These are phyloP conservation scores for Ochetophila trinervis DNA, from an alignment of 306 rosid genomes.

Conservation along the genomic window DNA sequence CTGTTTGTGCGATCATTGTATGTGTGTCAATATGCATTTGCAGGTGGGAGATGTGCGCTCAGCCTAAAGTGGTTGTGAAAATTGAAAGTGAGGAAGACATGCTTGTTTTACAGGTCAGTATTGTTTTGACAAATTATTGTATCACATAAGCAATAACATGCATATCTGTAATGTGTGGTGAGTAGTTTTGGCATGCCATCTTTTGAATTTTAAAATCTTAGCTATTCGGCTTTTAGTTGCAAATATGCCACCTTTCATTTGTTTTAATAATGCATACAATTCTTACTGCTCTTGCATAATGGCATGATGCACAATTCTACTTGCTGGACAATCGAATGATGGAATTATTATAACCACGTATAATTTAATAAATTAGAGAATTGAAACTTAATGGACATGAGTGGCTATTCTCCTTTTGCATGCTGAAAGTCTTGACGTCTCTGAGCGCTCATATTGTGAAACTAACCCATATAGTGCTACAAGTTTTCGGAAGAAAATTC, in stretches of 20 bases:
- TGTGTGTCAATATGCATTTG: constrained; percentile 33
- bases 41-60: constrained; percentile 98
- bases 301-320: no score
- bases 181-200: not conserved
- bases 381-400: no score
- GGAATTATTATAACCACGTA: no score
- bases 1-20: constrained; percentile 15
- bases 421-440: no score
- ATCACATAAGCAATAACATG: not conserved
- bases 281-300: not conserved
- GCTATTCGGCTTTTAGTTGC: not conserved
- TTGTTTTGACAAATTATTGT: not conserved
- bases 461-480: no score
- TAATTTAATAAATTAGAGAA: no score
- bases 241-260: not conserved
- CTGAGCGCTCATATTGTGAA: no score
- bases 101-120: constrained; percentile 76
- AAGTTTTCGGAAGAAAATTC: no score
- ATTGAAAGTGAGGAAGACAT: constrained; percentile 90
- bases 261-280: not conserved
- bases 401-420: no score
- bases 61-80: constrained; percentile 94
- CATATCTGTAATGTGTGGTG: not conserved
- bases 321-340: no score
- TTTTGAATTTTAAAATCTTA: not conserved